Evolutionary conservation across 1,284 basidiomycete genomes (phyloP).

Genomic region (Calocybe gambosa): DNA sequence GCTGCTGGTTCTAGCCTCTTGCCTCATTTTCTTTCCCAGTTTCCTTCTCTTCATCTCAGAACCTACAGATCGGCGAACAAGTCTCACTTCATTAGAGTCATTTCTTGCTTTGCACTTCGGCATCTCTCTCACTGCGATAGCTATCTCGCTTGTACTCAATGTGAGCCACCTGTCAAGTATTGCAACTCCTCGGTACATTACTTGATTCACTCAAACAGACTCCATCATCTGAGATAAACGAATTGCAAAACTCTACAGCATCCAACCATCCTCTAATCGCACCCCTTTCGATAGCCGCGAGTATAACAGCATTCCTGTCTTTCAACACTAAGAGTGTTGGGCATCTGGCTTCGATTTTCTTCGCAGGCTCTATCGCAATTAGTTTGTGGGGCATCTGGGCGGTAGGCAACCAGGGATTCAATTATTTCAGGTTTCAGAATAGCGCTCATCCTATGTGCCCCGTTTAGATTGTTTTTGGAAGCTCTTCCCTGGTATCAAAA

Average conservation of each 20-base stretch:
- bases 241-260: constrained; percentile 17
- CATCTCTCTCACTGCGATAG: constrained; percentile 48
- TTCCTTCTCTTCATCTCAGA: constrained; percentile 58
- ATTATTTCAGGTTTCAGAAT: not conserved
- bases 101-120: constrained; percentile 62
- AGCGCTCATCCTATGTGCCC: not conserved
- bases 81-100: constrained; percentile 57
- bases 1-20: constrained; percentile 34
- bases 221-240: constrained; percentile 32
- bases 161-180: constrained; percentile 30
- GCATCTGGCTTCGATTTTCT: constrained; percentile 46
- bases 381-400: constrained; percentile 68
- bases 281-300: constrained; percentile 47
- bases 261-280: constrained; percentile 55
- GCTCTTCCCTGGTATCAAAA: constrained; percentile 49
- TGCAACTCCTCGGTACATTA: not conserved
- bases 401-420: constrained; percentile 35
- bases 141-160: constrained; percentile 52
- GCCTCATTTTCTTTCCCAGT: constrained; percentile 51
- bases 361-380: constrained; percentile 42
- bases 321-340: constrained; percentile 60
- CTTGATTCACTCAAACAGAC: constrained; percentile 28
- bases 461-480: constrained; percentile 56
- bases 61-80: constrained; percentile 32
- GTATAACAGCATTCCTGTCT: constrained; percentile 53